phyloP scores from a whole-genome alignment of 2,329 filamentous ascomycete species.

The Mycocentrospora acerina region DNA sequence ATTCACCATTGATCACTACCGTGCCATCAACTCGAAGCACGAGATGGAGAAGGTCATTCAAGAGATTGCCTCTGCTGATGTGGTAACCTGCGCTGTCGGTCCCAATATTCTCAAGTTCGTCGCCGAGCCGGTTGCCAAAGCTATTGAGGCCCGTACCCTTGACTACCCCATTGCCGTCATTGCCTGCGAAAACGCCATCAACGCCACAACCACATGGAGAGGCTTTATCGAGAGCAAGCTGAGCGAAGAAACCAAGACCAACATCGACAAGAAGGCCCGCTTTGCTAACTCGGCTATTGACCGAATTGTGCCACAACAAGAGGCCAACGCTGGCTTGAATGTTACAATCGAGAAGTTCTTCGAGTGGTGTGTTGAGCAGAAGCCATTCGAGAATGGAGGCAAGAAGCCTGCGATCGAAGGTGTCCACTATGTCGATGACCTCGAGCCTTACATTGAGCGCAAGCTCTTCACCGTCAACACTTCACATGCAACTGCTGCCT shows the following conservation, averaged over 20 bases:
- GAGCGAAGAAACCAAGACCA: slow-evolving; percentile 63
- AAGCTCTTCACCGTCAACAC: slow-evolving; percentile 99
- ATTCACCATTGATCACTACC: slow-evolving; percentile 90
- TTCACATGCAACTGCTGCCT: slow-evolving; percentile 91
- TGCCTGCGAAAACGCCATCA: slow-evolving; percentile 97
- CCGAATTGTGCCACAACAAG: slow-evolving; percentile 93
- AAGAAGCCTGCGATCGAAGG: slow-evolving; percentile 76
- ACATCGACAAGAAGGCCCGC: slow-evolving; percentile 72
- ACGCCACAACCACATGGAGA: slow-evolving; percentile 85
- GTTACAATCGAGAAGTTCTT: slow-evolving; percentile 98
- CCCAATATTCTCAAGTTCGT: slow-evolving; percentile 97
- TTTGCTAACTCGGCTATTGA: slow-evolving; percentile 99
- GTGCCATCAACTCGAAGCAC: slow-evolving; percentile 91
- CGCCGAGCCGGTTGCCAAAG: slow-evolving; percentile 92
- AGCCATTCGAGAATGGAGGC: slow-evolving; percentile 71
- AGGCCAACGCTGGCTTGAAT: slow-evolving; percentile 75
- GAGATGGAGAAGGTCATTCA: slow-evolving; percentile 78
- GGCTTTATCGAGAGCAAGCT: slow-evolving; percentile 78
- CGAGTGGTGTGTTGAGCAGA: slow-evolving; percentile 95
- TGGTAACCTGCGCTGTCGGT: slow-evolving; percentile 96
- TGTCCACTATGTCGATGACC: slow-evolving; percentile 89
- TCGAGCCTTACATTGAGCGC: slow-evolving; percentile 95
- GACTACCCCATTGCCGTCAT: slow-evolving; percentile 80
- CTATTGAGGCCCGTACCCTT: slow-evolving; percentile 72
- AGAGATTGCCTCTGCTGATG: slow-evolving; percentile 82